Evolutionary conservation across 139 green algal species (phyloP), one percentile per base, ranked within the genome.

Genomic region (Coelastrella sp.): DNA sequence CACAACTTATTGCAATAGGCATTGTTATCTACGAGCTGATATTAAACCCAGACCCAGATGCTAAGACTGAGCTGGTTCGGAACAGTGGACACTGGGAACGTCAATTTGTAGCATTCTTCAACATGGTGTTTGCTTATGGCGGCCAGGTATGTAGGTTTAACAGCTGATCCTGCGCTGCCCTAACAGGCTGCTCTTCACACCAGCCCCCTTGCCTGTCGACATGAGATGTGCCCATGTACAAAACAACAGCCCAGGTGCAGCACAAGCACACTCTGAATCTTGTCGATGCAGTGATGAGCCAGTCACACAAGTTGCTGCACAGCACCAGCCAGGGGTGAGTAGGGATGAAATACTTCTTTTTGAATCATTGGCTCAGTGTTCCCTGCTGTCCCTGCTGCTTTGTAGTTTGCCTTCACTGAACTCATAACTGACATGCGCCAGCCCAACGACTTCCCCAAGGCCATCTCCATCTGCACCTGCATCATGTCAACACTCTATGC

Each of bases 21-120:
- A 93, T 96, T 10, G 89, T 95, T 61, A 61, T 94, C 9, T 91
- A 83, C 35, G 78, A 94, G 75, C 82, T 95, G 24, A 5, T 95
- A 20, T 85, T 8, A 22, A 60, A 85, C 12, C 91, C 83, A 22
- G 84, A 93, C 56, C 88, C 88, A 6, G 24, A 89, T 12, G 90
- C 90, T 49, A 87, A 90, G 63, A 87, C 90, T 49, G 82, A 89
- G 79, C 49, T 91, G 8, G 61, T 92, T 0, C 84, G 84, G 22
- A 82, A 19, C 35, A 90, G 78, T 22, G 85, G 90, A 35, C 60
- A 90, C 49, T 76, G 65, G 1, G 85, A 87, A 72, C 56, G 78
- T 8, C 78, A 90, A 15, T 59, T 93, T 74, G 86, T 93, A 59
- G 91, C 87, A 4, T 81, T 88, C 78, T 92, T 90, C 78, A 92